Evolutionary conservation across 441 rosid species (phyloP), one percentile per base, ranked within the genome.

Genomic region (Adansonia madagascariensis): DNA sequence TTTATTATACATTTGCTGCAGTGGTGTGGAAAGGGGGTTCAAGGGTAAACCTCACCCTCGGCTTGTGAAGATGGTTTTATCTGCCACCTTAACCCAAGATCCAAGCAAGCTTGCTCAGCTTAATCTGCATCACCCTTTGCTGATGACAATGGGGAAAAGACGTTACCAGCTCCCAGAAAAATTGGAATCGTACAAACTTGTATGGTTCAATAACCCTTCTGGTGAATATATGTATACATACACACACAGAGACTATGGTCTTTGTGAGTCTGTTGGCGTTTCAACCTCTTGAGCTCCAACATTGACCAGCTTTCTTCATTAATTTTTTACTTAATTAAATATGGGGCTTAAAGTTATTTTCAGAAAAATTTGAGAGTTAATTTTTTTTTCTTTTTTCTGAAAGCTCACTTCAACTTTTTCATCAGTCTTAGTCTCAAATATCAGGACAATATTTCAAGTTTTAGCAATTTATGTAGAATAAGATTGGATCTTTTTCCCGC

Each of bases 41-140:
- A 96, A 91, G 81, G 93, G 92, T 70, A 93, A 88, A 84, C 81
- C 87, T 71, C 86, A 81, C 72, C 99, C 96, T 74, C 87, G 98
- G 84, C 91, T 96, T 61, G 94, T 76, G 73, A 93, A 96, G 89
- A 85, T 97, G 93, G 95, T 89, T 66, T 82, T 93, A 64, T 97
- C 99, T 76, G 98, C 99, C 71, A 93, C 99, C 18, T 89, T 94
- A 81, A 92, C 98, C 55, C 91, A 91, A 82, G 98, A 96, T 88
- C 99, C 99, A 64, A 89, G 98, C 89, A 96, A 96, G 88, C 96
- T 94, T 74, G 86, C 92, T 75, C 99, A 91, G 82, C 97, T 94
- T 85, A 88, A 89, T 82, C 85, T 97, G 80, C 98, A 92, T 85
- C 97, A 97, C 78, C 98, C 99, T 14, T 85, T 97, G 80, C 90